A percentile compares a stretch with the other conserved stretches of the same genome.
Conservation (phyloP, 768 basidiomycete species). For the Thelephora aurantiotincta region DNA sequence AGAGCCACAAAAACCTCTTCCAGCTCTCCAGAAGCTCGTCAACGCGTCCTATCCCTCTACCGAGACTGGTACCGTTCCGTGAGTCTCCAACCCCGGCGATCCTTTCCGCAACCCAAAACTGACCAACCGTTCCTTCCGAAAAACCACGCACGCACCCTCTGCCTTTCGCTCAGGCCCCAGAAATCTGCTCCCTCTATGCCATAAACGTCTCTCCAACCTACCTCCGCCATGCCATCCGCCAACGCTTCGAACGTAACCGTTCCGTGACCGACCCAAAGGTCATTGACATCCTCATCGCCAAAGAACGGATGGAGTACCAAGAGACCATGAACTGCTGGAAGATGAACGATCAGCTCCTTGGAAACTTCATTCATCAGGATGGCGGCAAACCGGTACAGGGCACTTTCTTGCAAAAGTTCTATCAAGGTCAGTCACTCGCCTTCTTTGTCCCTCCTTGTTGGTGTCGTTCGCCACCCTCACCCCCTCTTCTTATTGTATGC, state of each 20-base stretch:
- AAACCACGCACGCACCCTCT: background rate
- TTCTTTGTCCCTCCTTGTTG: background rate
- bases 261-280: slow-evolving; percentile 68
- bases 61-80: slow-evolving; percentile 90
- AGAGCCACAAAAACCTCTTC: slow-evolving; percentile 47
- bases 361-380: slow-evolving; percentile 40
- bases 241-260: slow-evolving; percentile 77
- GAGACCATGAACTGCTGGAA: slow-evolving; percentile 95
- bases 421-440: slow-evolving; percentile 41
- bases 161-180: slow-evolving; percentile 56
- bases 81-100: slow-evolving; percentile 20
- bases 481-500: slow-evolving; percentile 1
- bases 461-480: background rate
- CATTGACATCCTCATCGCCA: slow-evolving; percentile 77
- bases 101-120: slow-evolving; percentile 1
- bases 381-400: slow-evolving; percentile 28
- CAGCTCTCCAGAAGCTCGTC: slow-evolving; percentile 43
- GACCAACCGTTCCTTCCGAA: slow-evolving; percentile 1
- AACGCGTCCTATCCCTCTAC: slow-evolving; percentile 66
- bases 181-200: slow-evolving; percentile 72
- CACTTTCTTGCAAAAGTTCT: slow-evolving; percentile 76
- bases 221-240: slow-evolving; percentile 71
- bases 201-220: slow-evolving; percentile 66
- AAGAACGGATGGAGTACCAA: slow-evolving; percentile 80
- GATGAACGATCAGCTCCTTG: slow-evolving; percentile 67